These are phyloP conservation scores for Pythium aquatile DNA, from an alignment of 352 stramenopile species.

Conservation along the genomic window DNA sequence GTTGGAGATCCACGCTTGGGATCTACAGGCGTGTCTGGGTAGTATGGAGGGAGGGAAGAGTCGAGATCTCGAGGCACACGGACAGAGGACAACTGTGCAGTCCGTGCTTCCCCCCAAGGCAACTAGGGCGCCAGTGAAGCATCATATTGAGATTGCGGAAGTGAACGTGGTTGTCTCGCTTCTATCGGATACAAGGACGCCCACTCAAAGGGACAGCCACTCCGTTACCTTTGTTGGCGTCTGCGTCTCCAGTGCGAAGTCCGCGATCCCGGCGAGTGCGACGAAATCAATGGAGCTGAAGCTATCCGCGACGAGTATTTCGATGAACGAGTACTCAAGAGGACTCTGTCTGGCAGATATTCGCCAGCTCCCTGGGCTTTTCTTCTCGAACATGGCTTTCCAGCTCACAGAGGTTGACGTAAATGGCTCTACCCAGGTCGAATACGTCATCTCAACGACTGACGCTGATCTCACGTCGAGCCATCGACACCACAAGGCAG, in stretches of 20 bases:
- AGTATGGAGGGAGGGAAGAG: not conserved
- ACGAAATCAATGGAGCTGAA: slow-evolving; percentile 24
- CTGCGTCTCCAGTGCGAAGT: slow-evolving; percentile 9
- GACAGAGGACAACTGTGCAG: slow-evolving; percentile 6
- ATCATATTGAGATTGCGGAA: slow-evolving; percentile 16
- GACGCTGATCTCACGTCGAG: slow-evolving; percentile 14
- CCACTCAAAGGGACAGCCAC: not conserved
- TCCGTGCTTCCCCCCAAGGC: slow-evolving; percentile 22
- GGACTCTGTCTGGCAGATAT: not conserved
- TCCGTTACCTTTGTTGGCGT: slow-evolving; percentile 12
- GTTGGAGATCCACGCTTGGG: slow-evolving; percentile 23
- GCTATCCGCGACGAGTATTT: slow-evolving; percentile 11
- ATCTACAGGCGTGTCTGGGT: slow-evolving; percentile 11
- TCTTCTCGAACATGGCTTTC: slow-evolving; percentile 14
- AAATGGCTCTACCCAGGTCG: not conserved
- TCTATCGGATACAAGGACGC: not conserved
- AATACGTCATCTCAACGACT: slow-evolving; percentile 4
- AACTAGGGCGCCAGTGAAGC: slow-evolving; percentile 11
- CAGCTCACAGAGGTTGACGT: slow-evolving; percentile 14
- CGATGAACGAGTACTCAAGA: slow-evolving; percentile 9
- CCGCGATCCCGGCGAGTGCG: not conserved
- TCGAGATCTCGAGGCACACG: slow-evolving; percentile 13
- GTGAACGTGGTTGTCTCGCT: slow-evolving; percentile 10
- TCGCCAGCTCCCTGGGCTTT: slow-evolving; percentile 2
- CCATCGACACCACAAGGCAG: slow-evolving; percentile 13